phyloP scores from a whole-genome alignment of 1,139 yeast species.

The Diutina mesorugosa region DNA sequence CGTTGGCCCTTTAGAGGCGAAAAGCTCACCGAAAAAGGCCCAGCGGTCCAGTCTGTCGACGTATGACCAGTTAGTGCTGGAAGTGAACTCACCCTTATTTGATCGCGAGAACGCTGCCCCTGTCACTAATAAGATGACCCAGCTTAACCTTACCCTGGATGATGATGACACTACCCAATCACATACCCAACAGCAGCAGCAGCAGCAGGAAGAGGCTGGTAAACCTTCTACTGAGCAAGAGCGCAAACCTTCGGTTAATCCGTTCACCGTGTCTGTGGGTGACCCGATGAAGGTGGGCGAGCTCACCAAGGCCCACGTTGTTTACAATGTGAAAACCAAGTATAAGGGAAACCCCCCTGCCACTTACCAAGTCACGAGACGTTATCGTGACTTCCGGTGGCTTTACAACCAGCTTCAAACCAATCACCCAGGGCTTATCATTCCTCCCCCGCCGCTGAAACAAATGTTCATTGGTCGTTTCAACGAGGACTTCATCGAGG shows the following conservation, averaged over 20 bases:
- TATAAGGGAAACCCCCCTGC: constrained; percentile 19
- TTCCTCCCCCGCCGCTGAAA: constrained; percentile 96
- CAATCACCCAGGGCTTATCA: constrained; percentile 79
- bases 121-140: neutral
- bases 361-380: constrained; percentile 42
- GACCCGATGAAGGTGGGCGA: constrained; percentile 93
- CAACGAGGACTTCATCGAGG: constrained; percentile 80
- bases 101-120: neutral
- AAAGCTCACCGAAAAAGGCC: neutral
- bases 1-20: neutral
- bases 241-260: constrained; percentile 8
- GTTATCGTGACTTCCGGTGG: constrained; percentile 81
- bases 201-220: constrained; percentile 2
- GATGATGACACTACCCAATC: neutral
- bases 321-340: constrained; percentile 61
- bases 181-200: neutral
- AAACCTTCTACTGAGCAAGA: constrained; percentile 3
- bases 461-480: constrained; percentile 79
- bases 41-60: neutral
- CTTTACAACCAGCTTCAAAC: constrained; percentile 76
- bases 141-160: neutral
- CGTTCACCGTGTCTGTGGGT: constrained; percentile 60
- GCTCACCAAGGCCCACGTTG: constrained; percentile 77
- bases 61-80: neutral
- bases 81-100: neutral